These are phyloP conservation scores for Trypanosoma lewisi DNA, from an alignment of 208 protist species.

Conservation along the genomic window DNA sequence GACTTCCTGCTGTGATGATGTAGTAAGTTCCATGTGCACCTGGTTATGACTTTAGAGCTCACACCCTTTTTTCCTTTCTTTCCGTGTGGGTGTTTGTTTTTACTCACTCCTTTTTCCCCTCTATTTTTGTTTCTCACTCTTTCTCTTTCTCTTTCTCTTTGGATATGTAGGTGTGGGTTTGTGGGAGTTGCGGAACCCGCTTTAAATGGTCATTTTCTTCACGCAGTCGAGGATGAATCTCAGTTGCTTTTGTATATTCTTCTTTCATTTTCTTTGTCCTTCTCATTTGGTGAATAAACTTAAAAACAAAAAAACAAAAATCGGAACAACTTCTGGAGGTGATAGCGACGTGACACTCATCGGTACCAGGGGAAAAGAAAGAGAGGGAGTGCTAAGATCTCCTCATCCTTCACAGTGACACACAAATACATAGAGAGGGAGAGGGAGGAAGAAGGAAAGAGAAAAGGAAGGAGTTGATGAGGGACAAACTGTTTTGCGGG, in stretches of 20 bases:
- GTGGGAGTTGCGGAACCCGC: no score
- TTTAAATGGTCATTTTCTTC: neutral
- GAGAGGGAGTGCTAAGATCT: neutral
- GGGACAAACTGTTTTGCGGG: neutral
- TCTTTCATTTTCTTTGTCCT: neutral
- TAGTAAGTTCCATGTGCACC: neutral
- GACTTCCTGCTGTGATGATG: neutral
- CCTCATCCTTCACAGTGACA: no score
- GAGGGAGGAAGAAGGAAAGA: no score
- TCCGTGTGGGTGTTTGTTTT: neutral
- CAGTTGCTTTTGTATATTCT: neutral
- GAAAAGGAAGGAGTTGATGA: neutral
- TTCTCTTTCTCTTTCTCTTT: slow-evolving; percentile 14
- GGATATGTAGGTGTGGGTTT: no score
- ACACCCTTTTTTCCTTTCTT: neutral
- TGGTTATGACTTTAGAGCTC: neutral
- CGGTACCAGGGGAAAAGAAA: neutral
- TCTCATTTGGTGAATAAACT: neutral
- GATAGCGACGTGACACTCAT: neutral
- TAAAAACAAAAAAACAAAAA: neutral
- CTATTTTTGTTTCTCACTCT: slow-evolving; percentile 13
- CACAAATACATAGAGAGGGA: neutral
- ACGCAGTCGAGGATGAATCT: no score
- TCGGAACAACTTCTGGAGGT: neutral
- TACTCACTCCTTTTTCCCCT: slow-evolving; percentile 4